phyloP scores from a whole-genome alignment of 805 yeast species.

The Starmerella roubikii region DNA sequence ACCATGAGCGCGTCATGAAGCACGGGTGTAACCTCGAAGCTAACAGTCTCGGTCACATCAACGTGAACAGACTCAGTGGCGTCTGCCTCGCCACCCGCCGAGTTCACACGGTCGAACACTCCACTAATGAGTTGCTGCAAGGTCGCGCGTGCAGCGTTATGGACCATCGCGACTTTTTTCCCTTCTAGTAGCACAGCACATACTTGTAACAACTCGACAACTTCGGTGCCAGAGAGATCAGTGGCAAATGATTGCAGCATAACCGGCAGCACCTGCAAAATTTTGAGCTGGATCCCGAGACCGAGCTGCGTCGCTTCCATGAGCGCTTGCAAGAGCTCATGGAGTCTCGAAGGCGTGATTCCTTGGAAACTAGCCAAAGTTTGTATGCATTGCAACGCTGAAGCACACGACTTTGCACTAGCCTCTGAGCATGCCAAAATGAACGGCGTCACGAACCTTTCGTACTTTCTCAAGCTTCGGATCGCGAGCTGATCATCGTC shows the following conservation, averaged over 20 bases:
- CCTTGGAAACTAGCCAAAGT: conserved; percentile 41
- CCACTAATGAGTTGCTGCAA: conserved; percentile 70
- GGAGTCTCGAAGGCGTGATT: conserved; percentile 39
- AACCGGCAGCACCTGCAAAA: conserved; percentile 69
- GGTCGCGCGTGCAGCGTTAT: conserved; percentile 87
- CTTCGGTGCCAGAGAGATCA: conserved; percentile 39
- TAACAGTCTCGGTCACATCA: conserved; percentile 28
- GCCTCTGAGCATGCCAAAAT: conserved; percentile 58
- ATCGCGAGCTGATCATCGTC: conserved; percentile 7
- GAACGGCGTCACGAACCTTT: conserved; percentile 54
- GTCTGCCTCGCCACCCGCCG: background rate
- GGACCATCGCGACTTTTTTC: conserved; percentile 61
- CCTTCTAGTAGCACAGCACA: conserved; percentile 60
- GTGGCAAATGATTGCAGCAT: conserved; percentile 51
- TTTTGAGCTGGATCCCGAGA: conserved; percentile 71
- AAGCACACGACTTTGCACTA: conserved; percentile 57
- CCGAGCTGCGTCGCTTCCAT: conserved; percentile 63
- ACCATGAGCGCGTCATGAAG: conserved; percentile 60
- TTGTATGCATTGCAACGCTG: conserved; percentile 60
- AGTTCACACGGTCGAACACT: conserved; percentile 54
- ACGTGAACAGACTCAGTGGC: background rate
- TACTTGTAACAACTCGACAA: conserved; percentile 48
- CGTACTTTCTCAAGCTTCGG: conserved; percentile 20
- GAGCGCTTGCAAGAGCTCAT: conserved; percentile 50
- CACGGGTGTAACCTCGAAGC: conserved; percentile 34